phyloP scores from a whole-genome alignment of 805 yeast genomes.

The Saccharomycopsis sp. region DNA sequence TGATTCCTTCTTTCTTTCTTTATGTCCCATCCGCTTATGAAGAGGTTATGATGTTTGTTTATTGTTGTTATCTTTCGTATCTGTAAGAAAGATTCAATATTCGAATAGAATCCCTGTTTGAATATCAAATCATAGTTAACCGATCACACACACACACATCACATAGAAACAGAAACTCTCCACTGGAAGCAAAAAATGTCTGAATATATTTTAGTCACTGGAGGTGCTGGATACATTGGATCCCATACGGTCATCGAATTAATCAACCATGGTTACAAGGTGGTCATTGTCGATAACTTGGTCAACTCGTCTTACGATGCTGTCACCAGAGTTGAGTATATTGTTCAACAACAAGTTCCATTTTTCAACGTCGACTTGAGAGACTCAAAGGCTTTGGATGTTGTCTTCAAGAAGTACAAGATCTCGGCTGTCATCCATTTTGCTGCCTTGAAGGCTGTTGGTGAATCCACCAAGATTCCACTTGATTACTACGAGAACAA shows the following conservation, averaged over 20 bases:
- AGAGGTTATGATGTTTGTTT: too few relatives aligned
- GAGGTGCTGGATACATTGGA: slow-evolving; percentile 86
- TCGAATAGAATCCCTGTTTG: background rate
- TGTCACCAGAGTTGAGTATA: slow-evolving; percentile 52
- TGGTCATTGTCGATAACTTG: slow-evolving; percentile 68
- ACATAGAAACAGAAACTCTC: too few relatives aligned
- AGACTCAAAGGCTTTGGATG: slow-evolving; percentile 41
- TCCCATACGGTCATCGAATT: slow-evolving; percentile 70
- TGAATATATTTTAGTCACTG: slow-evolving; percentile 59
- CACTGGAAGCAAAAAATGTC: background rate
- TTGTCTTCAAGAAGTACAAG: slow-evolving; percentile 41
- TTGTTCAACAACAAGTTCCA: slow-evolving; percentile 41
- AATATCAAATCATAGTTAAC: background rate
- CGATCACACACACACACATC: too few relatives aligned
- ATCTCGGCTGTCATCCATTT: slow-evolving; percentile 65
- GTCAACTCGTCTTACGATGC: slow-evolving; percentile 63
- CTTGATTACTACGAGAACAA: slow-evolving; percentile 63
- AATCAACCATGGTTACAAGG: slow-evolving; percentile 54
- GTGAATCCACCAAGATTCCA: slow-evolving; percentile 66
- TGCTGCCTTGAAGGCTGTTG: slow-evolving; percentile 81
- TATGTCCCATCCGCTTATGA: background rate
- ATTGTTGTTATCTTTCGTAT: background rate
- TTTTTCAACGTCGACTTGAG: slow-evolving; percentile 54
- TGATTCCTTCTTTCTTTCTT: background rate
- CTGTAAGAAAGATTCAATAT: background rate